A percentile compares a stretch with the other conserved stretches of the same genome.
These are phyloP conservation scores for Solanum ossicruentum DNA, from an alignment of 257 asterid genomes.

Conservation along the genomic window DNA sequence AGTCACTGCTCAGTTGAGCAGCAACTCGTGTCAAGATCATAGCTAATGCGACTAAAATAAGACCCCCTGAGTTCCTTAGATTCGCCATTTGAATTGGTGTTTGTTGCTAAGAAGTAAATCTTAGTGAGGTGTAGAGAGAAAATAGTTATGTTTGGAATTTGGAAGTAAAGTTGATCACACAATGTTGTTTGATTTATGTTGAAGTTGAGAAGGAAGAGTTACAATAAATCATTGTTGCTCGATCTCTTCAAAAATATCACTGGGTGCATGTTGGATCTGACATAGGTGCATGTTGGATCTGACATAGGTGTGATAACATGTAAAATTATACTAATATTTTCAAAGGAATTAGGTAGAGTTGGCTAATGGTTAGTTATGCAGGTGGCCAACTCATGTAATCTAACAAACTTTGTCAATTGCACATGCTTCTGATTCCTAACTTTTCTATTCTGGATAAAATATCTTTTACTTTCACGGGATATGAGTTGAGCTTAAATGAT, in stretches of 20 bases:
- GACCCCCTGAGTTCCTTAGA: not conserved
- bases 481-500: too few relatives aligned
- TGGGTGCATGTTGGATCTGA: not conserved
- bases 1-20: not conserved
- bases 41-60: not conserved
- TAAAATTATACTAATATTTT: not conserved
- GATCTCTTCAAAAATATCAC: not conserved
- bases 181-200: not conserved
- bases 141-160: not conserved
- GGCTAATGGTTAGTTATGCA: not conserved
- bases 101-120: not conserved
- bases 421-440: not conserved
- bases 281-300: accelerated
- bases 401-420: not conserved
- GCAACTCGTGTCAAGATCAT: not conserved
- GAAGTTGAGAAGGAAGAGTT: not conserved
- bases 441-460: not conserved
- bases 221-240: not conserved
- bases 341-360: not conserved
- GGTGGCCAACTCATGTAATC: not conserved
- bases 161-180: not conserved
- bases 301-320: not conserved
- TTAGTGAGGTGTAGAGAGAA: too few relatives aligned
- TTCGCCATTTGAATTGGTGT: not conserved
- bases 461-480: too few relatives aligned